Evolutionary conservation across 257 asterid genomes (phyloP).

Genomic region (Anisodus tanguticus): DNA sequence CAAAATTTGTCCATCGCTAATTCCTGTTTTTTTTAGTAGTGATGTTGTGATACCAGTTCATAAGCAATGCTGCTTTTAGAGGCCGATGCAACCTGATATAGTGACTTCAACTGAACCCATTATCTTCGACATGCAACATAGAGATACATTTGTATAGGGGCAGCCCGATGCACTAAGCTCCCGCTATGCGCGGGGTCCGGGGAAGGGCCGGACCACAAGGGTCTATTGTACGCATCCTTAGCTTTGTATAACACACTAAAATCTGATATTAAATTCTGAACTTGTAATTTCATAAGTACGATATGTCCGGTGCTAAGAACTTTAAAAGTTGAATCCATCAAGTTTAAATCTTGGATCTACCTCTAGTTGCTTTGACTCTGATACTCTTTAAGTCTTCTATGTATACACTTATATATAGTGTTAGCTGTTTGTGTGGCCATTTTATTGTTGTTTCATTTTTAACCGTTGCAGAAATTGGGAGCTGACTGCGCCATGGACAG

Average conservation of each 20-base stretch:
- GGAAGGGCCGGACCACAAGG: too few species aligned
- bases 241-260: neutral
- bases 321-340: neutral
- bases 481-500: conserved; percentile 45
- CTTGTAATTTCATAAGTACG: neutral
- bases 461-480: conserved; percentile 47
- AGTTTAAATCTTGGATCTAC: neutral
- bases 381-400: neutral
- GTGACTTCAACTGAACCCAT: neutral
- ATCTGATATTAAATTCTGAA: neutral
- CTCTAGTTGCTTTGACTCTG: neutral
- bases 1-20: too few species aligned
- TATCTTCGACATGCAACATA: neutral
- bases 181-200: too few species aligned
- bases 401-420: neutral
- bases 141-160: neutral
- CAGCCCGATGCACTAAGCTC: too few species aligned
- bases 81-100: neutral
- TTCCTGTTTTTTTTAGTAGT: too few species aligned
- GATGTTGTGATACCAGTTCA: neutral
- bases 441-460: neutral
- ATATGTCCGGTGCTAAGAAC: neutral
- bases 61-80: neutral
- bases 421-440: conserved; percentile 15
- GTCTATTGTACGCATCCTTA: too few species aligned